Evolutionary conservation across 176 grass and related monocot species (phyloP).

Genomic region (Carex kokanica): DNA sequence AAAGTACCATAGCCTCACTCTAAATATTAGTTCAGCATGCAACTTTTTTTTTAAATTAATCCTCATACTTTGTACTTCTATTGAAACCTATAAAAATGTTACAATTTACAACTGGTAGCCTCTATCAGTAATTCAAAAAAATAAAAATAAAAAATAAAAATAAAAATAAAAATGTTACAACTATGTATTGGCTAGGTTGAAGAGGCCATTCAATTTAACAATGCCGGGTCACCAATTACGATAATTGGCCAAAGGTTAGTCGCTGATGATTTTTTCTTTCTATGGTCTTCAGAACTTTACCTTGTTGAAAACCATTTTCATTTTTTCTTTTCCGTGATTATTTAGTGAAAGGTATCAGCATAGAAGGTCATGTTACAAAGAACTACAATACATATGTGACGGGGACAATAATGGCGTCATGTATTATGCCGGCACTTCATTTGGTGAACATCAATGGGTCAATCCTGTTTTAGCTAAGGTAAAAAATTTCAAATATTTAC

Average conservation of each 20-base stretch:
- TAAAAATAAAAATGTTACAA: too few species aligned
- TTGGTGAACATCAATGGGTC: conserved; percentile 84
- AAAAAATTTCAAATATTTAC: conserved; percentile 1
- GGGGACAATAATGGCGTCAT: conserved; percentile 86
- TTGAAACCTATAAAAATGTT: not conserved
- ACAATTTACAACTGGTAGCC: too few species aligned
- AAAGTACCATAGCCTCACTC: too few species aligned
- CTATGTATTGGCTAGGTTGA: conserved; percentile 43
- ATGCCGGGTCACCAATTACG: conserved; percentile 27
- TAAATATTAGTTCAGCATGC: conserved; percentile 3
- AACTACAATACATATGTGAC: conserved; percentile 90
- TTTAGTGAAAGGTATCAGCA: conserved; percentile 76
- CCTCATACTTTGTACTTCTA: not conserved
- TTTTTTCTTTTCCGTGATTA: conserved; percentile 15
- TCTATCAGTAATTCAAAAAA: too few species aligned
- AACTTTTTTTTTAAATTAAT: not conserved
- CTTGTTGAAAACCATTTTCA: conserved; percentile 2
- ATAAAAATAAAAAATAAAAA: too few species aligned
- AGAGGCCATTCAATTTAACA: conserved; percentile 64
- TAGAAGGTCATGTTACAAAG: conserved; percentile 86
- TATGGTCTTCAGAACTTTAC: not conserved
- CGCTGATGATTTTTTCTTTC: not conserved
- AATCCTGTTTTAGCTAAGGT: conserved; percentile 96
- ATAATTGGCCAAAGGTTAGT: conserved; percentile 50
- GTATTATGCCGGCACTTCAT: conserved; percentile 89